phyloP scores from a whole-genome alignment of 495 filamentous ascomycete genomes.

The Penicillium egyptiacum region DNA sequence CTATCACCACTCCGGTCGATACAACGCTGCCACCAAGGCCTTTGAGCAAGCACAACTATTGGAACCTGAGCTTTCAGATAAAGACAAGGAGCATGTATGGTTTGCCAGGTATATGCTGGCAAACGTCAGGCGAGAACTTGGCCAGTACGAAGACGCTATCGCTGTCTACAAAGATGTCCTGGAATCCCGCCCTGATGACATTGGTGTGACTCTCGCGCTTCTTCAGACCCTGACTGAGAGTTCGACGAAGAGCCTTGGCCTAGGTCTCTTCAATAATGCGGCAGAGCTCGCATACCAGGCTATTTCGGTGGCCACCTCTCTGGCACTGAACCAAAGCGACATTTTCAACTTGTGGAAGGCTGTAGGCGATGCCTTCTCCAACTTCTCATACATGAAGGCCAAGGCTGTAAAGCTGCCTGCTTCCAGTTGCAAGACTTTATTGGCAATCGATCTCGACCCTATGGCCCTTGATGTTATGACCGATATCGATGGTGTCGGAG shows the following conservation, averaged over 20 bases:
- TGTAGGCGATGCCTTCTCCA: slow-evolving; percentile 80
- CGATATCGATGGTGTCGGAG: slow-evolving; percentile 70
- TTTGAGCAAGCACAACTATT: slow-evolving; percentile 76
- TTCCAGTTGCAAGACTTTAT: slow-evolving; percentile 52
- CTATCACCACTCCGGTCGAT: slow-evolving; percentile 90
- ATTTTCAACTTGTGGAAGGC: slow-evolving; percentile 97
- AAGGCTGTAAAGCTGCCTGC: slow-evolving; percentile 59
- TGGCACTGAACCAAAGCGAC: slow-evolving; percentile 54
- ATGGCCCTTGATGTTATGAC: slow-evolving; percentile 60
- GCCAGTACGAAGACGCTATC: slow-evolving; percentile 82
- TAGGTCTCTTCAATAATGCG: slow-evolving; percentile 80
- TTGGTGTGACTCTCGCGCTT: slow-evolving; percentile 81
- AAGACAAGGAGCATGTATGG: slow-evolving; percentile 69
- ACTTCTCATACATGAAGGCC: slow-evolving; percentile 76
- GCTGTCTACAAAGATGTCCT: slow-evolving; percentile 72
- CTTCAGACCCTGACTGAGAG: slow-evolving; percentile 84
- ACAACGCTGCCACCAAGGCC: slow-evolving; percentile 88
- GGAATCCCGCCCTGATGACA: slow-evolving; percentile 62
- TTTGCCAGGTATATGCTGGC: slow-evolving; percentile 97
- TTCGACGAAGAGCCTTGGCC: slow-evolving; percentile 72
- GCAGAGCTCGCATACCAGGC: slow-evolving; percentile 62
- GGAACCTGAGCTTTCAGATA: slow-evolving; percentile 44
- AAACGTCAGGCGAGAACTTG: slow-evolving; percentile 88
- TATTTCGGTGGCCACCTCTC: slow-evolving; percentile 52
- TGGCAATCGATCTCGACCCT: slow-evolving; percentile 52